These are phyloP conservation scores for Dissophora globulifera DNA, from an alignment of 192 early-diverging fungal species.

Conservation along the genomic window DNA sequence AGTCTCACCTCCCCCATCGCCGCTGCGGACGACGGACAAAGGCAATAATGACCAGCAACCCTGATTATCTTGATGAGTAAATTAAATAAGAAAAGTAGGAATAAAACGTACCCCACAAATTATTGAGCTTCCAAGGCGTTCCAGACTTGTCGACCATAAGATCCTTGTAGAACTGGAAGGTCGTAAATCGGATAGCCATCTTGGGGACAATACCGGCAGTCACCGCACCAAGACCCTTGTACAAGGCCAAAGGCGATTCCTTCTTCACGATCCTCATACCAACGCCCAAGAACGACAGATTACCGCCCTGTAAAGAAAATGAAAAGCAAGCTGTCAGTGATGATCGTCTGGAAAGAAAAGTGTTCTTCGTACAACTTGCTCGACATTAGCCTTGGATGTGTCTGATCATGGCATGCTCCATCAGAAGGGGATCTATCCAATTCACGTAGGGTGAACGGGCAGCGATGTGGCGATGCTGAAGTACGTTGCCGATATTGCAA, in stretches of 20 bases:
- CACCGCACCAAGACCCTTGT: conserved; percentile 98
- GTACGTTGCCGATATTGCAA: too few relatives aligned
- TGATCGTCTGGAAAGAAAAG: too few relatives aligned
- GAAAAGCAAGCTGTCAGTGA: too few relatives aligned
- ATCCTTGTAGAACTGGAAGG: conserved; percentile 94
- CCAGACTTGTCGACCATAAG: conserved; percentile 74
- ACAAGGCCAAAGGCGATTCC: conserved; percentile 90
- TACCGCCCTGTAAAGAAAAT: conserved; percentile 48
- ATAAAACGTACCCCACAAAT: conserved; percentile 45
- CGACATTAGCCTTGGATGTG: too few relatives aligned
- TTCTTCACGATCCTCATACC: conserved; percentile 85
- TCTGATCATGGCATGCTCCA: too few relatives aligned
- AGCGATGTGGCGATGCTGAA: too few relatives aligned
- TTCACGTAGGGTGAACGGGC: too few relatives aligned
- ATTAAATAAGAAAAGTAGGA: conserved; percentile 9
- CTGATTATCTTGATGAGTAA: too few relatives aligned
- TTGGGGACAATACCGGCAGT: conserved; percentile 97
- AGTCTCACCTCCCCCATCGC: too few relatives aligned
- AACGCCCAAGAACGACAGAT: conserved; percentile 81
- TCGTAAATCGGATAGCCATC: conserved; percentile 98
- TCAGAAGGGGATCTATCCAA: too few relatives aligned
- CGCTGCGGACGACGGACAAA: too few relatives aligned
- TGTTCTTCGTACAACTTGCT: too few relatives aligned
- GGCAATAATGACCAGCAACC: background rate
- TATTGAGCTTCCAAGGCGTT: conserved; percentile 74